Conservation (phyloP, 441 rosid genomes). For the Theobroma grandiflorum region DNA sequence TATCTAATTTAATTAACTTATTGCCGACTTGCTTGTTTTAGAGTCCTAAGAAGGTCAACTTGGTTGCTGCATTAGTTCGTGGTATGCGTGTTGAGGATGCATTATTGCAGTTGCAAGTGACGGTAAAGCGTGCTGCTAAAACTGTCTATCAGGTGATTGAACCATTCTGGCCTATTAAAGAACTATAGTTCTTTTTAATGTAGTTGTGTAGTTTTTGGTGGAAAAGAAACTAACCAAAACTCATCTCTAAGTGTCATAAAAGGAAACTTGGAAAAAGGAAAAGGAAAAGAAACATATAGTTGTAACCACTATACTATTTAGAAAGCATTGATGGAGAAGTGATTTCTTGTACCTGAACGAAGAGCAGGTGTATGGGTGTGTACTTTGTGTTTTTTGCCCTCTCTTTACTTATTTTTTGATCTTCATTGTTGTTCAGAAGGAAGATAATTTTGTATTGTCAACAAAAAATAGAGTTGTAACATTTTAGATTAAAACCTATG, state of each 20-base stretch:
- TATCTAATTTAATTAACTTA: not conserved
- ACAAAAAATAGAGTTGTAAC: not conserved
- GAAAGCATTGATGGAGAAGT: not conserved
- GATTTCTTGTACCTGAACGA: not conserved
- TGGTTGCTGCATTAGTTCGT: slow-evolving; percentile 91
- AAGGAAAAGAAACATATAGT: not conserved
- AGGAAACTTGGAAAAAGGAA: not conserved
- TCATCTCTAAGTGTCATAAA: not conserved
- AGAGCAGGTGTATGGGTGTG: not conserved
- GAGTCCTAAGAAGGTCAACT: slow-evolving; percentile 95
- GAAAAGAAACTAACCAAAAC: not conserved
- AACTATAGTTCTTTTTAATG: not conserved
- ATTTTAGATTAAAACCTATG: slow-evolving; percentile 10
- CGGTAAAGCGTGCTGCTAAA: slow-evolving; percentile 80
- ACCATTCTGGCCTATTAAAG: not conserved
- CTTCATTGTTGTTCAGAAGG: not conserved
- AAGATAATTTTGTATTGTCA: not conserved
- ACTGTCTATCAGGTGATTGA: slow-evolving; percentile 81
- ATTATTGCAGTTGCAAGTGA: slow-evolving; percentile 84
- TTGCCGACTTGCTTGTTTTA: slow-evolving; percentile 45
- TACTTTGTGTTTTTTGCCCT: not conserved
- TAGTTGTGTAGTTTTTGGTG: not conserved
- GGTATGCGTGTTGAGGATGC: slow-evolving; percentile 99
- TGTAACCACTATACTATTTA: not conserved
- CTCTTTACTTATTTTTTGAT: not conserved